These are phyloP conservation scores for Arachnomyces sp. DNA, from an alignment of 2,329 filamentous ascomycete species.

Conservation along the genomic window DNA sequence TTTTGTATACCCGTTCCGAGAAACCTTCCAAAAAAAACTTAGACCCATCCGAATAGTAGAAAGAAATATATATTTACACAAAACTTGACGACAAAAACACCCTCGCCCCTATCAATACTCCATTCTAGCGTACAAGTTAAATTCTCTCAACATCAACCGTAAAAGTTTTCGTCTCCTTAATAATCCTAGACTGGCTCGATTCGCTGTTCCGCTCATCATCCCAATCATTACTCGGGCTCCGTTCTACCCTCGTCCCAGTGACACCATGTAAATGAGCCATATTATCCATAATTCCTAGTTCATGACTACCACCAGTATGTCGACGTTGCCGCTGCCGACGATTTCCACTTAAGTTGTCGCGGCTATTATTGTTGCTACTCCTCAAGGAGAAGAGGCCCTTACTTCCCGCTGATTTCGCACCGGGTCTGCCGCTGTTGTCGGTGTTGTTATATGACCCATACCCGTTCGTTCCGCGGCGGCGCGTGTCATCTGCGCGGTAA, in stretches of 20 bases:
- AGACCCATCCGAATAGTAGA: too few relatives aligned
- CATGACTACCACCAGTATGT: background rate
- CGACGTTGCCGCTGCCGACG: background rate
- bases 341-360: too few relatives aligned
- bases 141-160: conserved; percentile 7
- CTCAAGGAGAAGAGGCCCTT: background rate
- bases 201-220: conserved; percentile 9
- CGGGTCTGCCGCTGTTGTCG: background rate
- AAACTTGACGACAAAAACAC: too few relatives aligned
- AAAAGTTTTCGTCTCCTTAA: conserved; percentile 11
- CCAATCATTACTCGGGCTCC: conserved; percentile 6
- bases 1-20: too few relatives aligned
- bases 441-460: conserved; percentile 7
- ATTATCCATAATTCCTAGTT: conserved; percentile 7
- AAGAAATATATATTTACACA: too few relatives aligned
- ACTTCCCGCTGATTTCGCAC: conserved; percentile 1
- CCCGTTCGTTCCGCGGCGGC: conserved; percentile 5
- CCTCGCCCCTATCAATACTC: too few relatives aligned
- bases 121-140: too few relatives aligned
- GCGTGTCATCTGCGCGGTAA: conserved; percentile 17
- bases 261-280: too few relatives aligned
- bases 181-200: conserved; percentile 10
- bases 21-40: too few relatives aligned
- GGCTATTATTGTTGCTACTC: too few relatives aligned
- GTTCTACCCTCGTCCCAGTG: conserved; percentile 6